Conservation (phyloP, 1,284 basidiomycete genomes). For the Xerocomus amazonicus region DNA sequence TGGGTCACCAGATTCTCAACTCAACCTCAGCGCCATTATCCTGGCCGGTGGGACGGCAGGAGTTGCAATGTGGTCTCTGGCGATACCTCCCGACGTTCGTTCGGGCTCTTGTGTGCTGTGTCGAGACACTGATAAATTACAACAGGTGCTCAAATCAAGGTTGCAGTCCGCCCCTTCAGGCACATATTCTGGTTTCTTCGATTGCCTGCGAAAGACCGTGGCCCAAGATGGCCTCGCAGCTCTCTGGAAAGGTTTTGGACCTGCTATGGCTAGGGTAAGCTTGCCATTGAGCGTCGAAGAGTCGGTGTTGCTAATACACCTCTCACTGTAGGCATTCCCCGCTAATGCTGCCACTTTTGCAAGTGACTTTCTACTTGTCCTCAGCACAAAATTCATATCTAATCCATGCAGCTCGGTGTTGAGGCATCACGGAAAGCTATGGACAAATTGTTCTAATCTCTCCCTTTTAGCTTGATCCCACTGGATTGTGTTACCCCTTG, state of each 20-base stretch:
- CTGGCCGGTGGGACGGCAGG: conserved; percentile 93
- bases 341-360: conserved; percentile 97
- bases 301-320: conserved; percentile 7
- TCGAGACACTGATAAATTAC: conserved; percentile 15
- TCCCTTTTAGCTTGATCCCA: neutral
- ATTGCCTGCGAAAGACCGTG: conserved; percentile 91
- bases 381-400: neutral
- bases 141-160: conserved; percentile 91
- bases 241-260: conserved; percentile 96
- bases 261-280: conserved; percentile 89
- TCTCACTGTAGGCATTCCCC: conserved; percentile 70
- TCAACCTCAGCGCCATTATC: conserved; percentile 88
- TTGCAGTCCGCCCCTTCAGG: conserved; percentile 96
- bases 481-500: conserved; percentile 4
- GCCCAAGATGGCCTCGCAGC: conserved; percentile 87
- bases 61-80: conserved; percentile 96
- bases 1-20: conserved; percentile 70
- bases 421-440: conserved; percentile 74
- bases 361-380: conserved; percentile 36
- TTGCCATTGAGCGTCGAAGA: neutral
- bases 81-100: conserved; percentile 91
- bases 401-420: conserved; percentile 63
- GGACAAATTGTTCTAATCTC: conserved; percentile 55
- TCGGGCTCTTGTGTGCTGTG: neutral
- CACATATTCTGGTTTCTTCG: conserved; percentile 91